A percentile compares a stretch with the other conserved stretches of the same genome.
These are phyloP conservation scores for Moesziomyces sp. DNA, from an alignment of 1,284 basidiomycete species.

Conservation along the genomic window DNA sequence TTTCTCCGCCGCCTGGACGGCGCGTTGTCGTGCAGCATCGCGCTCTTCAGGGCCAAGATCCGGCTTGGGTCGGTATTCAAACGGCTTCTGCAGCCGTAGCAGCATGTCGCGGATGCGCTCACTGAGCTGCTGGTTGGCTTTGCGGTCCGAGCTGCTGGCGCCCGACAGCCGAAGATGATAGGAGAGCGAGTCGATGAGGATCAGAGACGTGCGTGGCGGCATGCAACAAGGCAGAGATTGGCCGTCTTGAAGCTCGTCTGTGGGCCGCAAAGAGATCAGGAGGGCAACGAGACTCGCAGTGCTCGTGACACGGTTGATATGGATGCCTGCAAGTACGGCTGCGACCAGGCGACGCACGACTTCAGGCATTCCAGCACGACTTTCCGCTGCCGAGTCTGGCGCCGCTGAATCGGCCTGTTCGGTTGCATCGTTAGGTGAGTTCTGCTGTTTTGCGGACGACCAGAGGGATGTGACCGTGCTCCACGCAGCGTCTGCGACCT, in stretches of 20 bases:
- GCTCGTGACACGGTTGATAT: conserved; percentile 31
- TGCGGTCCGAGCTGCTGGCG: conserved; percentile 29
- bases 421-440: neutral
- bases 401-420: neutral
- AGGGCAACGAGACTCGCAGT: conserved; percentile 26
- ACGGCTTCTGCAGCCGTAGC: conserved; percentile 33
- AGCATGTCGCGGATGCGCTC: conserved; percentile 31
- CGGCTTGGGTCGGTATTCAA: conserved; percentile 12
- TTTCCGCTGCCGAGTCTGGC: neutral
- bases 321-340: conserved; percentile 30
- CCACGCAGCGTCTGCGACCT: conserved; percentile 34
- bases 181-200: conserved; percentile 44
- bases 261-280: conserved; percentile 31
- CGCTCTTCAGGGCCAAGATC: conserved; percentile 11
- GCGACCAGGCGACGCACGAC: conserved; percentile 34
- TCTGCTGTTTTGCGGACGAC: conserved; percentile 1
- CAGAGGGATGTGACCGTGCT: conserved; percentile 15
- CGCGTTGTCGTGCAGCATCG: conserved; percentile 4
- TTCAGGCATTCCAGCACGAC: conserved; percentile 30
- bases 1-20: conserved; percentile 12
- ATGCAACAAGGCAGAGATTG: conserved; percentile 13
- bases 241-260: conserved; percentile 13
- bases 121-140: conserved; percentile 10
- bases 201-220: conserved; percentile 26
- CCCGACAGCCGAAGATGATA: conserved; percentile 26